Conservation (phyloP, 23 red algal species). For the Cyanidiococcus yangmingshanensis region DNA sequence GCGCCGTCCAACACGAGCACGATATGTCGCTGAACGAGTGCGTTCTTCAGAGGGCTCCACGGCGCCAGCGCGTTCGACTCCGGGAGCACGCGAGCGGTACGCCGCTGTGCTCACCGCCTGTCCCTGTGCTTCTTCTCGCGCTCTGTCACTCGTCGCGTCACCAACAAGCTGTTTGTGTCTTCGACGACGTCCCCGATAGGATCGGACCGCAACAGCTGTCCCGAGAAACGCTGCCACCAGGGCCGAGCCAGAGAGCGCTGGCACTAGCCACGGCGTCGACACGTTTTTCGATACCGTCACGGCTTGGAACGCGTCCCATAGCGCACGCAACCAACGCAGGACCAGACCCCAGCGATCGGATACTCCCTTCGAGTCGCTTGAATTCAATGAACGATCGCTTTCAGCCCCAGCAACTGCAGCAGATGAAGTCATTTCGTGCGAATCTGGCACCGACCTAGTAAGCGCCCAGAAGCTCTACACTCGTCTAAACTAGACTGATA, state of each 20-base stretch:
- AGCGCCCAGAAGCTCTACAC: too few species aligned
- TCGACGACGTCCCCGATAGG: not conserved
- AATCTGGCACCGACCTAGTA: too few species aligned
- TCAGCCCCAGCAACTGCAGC: too few species aligned
- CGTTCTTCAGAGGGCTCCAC: not conserved
- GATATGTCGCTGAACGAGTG: not conserved
- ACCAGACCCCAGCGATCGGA: not conserved
- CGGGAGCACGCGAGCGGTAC: not conserved
- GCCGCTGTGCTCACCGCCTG: not conserved
- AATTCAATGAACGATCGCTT: too few species aligned
- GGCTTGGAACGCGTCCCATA: not conserved
- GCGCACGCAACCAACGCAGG: not conserved
- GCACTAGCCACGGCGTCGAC: not conserved
- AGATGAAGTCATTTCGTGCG: too few species aligned
- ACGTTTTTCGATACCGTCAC: not conserved
- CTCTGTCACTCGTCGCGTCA: not conserved
- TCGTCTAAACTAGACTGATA: too few species aligned
- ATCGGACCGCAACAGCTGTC: not conserved
- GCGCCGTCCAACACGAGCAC: not conserved
- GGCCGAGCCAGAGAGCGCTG: not conserved
- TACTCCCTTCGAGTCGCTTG: too few species aligned
- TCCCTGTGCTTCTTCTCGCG: not conserved
- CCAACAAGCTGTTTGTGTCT: not conserved
- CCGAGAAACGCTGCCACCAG: not conserved
- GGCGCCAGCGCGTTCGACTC: not conserved